These are phyloP conservation scores for Straminergon stramineum DNA, from an alignment of 225 moss, liverwort and hornwort species.

Conservation along the genomic window DNA sequence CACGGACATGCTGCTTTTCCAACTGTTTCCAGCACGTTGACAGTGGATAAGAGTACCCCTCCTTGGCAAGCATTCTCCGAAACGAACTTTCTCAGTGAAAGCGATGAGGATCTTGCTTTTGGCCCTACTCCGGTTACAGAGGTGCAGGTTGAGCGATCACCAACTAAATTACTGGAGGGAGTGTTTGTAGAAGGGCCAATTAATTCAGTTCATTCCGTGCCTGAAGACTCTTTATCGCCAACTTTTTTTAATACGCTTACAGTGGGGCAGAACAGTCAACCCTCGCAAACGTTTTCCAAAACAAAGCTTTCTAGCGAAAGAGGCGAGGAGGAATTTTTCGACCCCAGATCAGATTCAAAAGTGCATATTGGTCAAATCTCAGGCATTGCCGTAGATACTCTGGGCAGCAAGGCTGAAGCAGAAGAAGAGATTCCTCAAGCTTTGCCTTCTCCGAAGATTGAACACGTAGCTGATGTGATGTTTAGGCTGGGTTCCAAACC, in stretches of 20 bases:
- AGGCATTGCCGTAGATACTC: background rate
- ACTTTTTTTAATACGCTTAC: background rate
- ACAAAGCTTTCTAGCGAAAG: slow-evolving; percentile 1
- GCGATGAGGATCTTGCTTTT: slow-evolving; percentile 18
- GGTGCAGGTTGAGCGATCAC: slow-evolving; percentile 4
- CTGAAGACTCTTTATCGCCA: background rate
- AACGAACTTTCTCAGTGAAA: slow-evolving; percentile 21
- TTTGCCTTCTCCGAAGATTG: background rate
- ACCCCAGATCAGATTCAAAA: slow-evolving; percentile 6
- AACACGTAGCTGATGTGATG: slow-evolving; percentile 2
- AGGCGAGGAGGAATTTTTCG: slow-evolving; percentile 1
- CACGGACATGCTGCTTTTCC: background rate
- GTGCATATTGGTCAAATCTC: background rate
- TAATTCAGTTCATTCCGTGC: background rate
- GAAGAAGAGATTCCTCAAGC: slow-evolving; percentile 2
- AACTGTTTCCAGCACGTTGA: background rate
- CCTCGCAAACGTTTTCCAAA: background rate
- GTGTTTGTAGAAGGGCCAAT: background rate
- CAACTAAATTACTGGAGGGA: background rate
- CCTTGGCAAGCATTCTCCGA: slow-evolving; percentile 9
- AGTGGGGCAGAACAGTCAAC: background rate
- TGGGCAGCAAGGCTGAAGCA: slow-evolving; percentile 2
- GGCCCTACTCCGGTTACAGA: slow-evolving; percentile 4
- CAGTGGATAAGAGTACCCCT: background rate
- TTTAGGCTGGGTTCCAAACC: background rate